A percentile compares a stretch with the other conserved stretches of the same genome.
Evolutionary conservation across 2,329 filamentous ascomycete genomes (phyloP).

Genomic region (Beauveria sp.): DNA sequence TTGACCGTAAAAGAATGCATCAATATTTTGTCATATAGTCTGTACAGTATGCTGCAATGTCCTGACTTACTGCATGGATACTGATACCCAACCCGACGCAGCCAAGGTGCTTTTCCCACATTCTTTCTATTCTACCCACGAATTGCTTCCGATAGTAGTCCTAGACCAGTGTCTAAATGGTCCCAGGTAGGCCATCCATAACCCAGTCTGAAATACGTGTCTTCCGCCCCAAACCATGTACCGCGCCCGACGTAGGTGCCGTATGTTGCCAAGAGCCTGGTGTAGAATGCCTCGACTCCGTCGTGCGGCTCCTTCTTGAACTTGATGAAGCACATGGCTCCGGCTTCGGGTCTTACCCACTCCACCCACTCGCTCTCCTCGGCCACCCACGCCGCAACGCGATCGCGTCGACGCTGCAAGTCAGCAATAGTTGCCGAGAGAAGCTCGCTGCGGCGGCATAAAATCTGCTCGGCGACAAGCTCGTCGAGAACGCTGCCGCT

Average conservation of each 20-base stretch:
- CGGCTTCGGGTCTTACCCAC: slow-evolving; percentile 18
- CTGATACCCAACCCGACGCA: too few relatives aligned
- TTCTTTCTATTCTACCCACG: neutral
- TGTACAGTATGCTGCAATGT: too few relatives aligned
- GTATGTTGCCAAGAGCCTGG: slow-evolving; percentile 15
- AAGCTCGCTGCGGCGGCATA: slow-evolving; percentile 12
- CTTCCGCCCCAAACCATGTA: slow-evolving; percentile 18
- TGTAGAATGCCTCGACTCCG: slow-evolving; percentile 15
- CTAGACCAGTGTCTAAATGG: slow-evolving; percentile 16
- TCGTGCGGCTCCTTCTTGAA: slow-evolving; percentile 17
- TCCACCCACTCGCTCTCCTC: slow-evolving; percentile 17
- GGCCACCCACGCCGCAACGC: slow-evolving; percentile 17
- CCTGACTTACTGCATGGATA: too few relatives aligned
- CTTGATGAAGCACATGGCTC: slow-evolving; percentile 18
- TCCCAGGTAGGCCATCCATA: slow-evolving; percentile 19
- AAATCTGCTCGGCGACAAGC: slow-evolving; percentile 17
- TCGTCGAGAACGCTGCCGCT: slow-evolving; percentile 18
- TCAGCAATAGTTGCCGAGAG: slow-evolving; percentile 12
- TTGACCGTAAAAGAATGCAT: too few relatives aligned
- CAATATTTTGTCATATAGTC: too few relatives aligned
- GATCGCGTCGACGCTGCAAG: slow-evolving; percentile 16
- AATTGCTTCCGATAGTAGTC: slow-evolving; percentile 15
- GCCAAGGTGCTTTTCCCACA: too few relatives aligned
- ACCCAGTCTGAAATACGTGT: slow-evolving; percentile 19
- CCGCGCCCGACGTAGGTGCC: slow-evolving; percentile 19